Evolutionary conservation across 352 stramenopile genomes (phyloP), one percentile per base, ranked within the genome.

Genomic region (Phytopythium litorale): DNA sequence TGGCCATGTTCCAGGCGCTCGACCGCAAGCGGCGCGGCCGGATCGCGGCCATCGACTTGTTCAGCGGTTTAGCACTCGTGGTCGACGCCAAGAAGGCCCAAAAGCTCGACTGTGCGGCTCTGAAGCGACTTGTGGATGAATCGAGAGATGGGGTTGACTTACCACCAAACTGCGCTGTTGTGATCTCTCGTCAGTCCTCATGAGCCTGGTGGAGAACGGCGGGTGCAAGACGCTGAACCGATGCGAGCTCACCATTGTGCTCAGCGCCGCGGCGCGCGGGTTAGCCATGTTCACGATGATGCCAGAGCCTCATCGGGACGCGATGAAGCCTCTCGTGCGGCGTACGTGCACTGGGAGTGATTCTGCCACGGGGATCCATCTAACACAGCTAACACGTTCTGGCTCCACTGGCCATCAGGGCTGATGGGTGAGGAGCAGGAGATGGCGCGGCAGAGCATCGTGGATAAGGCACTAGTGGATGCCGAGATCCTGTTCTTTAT

Each of bases 401-500:
- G 15, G 25, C 33, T 55, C 8, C 0, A 21, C 18, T 1, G 11
- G 19, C 15, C 6, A 40, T 12, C 32, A 91, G 81, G 81, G 9
- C 52, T 91, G 4, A 67, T 89, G 33, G 81, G 81, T 0, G 74
- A 84, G 0, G 55, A 42, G 11, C 56, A 55, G 7, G 79, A 91
- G 38, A 64, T 85, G 0, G 52, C 74, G 38, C 73, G 76, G 18
- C 63, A 78, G 45, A 66, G 48, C 7, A 58, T 88, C 28, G 64
- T 87, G 7, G 71, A 81, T 33, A 86, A 81, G 60, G 79, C 78
- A 16, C 67, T 88, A n/a, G 75, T 71, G n/a, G 81, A 91, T 51
- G 49, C 81, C 12, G 79, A 91, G 53, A 78, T 91, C 37, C 59
- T 91, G 25, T 91, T 91, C 52, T 88, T 91, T 59, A 86, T 89